phyloP scores from a whole-genome alignment of 1,139 yeast species.

The Nakaseomyces sp. region DNA sequence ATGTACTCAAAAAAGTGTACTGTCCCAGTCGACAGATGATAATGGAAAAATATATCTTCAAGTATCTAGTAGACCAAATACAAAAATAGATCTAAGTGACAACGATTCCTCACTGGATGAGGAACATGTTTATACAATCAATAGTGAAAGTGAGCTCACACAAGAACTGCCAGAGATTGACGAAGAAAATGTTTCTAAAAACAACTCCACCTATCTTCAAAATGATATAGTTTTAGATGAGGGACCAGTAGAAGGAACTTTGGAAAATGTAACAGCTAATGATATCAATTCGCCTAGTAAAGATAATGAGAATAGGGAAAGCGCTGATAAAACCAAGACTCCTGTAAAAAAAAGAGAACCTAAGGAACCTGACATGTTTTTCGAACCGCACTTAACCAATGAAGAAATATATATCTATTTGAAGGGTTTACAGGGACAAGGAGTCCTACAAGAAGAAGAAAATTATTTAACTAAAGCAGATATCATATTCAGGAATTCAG shows the following conservation, averaged over 20 bases:
- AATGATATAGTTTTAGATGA: too few species aligned
- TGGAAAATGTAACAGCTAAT: too few species aligned
- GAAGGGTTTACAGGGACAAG: not conserved
- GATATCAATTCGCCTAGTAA: not conserved
- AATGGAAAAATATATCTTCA: constrained; percentile 9
- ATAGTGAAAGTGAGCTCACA: constrained; percentile 25
- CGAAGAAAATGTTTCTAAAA: constrained; percentile 9
- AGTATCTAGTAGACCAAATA: constrained; percentile 12
- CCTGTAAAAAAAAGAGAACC: too few species aligned
- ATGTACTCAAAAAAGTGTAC: not conserved
- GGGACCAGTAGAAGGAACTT: too few species aligned
- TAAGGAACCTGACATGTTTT: too few species aligned
- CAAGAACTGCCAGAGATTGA: constrained; percentile 30
- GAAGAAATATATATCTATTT: not conserved
- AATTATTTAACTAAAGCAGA: constrained; percentile 21
- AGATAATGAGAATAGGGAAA: constrained; percentile 11
- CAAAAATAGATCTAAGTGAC: constrained; percentile 1
- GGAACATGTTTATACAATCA: constrained; percentile 10
- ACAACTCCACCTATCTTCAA: too few species aligned
- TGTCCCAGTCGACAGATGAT: not conserved
- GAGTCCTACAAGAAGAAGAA: constrained; percentile 10
- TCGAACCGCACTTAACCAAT: not conserved
- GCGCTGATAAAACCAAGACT: too few species aligned
- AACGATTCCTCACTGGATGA: not conserved
- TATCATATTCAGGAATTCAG: constrained; percentile 27